Evolutionary conservation across 768 basidiomycete species (phyloP).

Genomic region (Leccinum incarnatum): DNA sequence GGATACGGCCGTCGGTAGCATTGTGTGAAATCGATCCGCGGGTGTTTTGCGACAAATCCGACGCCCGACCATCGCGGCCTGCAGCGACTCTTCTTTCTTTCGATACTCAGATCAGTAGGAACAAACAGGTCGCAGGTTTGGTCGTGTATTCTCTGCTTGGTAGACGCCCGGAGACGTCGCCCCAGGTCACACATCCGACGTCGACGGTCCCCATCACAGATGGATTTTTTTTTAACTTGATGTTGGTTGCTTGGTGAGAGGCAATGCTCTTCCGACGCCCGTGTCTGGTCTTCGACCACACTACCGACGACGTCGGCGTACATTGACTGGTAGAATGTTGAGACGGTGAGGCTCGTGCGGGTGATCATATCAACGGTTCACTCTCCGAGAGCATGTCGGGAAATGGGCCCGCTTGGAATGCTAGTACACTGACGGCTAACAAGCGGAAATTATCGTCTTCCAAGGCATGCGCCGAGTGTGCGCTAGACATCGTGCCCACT

Average conservation of each 20-base stretch:
- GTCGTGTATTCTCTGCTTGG: slow-evolving; percentile 3
- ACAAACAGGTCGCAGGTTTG: background rate
- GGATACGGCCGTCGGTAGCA: background rate
- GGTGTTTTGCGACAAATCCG: background rate
- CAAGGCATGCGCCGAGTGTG: background rate
- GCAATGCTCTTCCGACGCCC: background rate
- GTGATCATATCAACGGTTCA: background rate
- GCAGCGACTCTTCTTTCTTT: background rate
- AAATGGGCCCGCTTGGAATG: slow-evolving; percentile 2
- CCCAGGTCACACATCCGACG: background rate
- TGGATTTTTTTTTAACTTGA: background rate
- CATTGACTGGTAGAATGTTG: background rate
- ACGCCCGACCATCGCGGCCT: slow-evolving; percentile 9
- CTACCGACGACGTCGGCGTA: background rate
- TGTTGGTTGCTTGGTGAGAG: background rate
- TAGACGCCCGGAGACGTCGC: background rate
- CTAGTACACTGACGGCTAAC: background rate
- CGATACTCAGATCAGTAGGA: background rate
- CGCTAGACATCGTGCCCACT: background rate
- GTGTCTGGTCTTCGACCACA: background rate
- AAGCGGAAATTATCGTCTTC: slow-evolving; percentile 9
- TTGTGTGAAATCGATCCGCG: slow-evolving; percentile 10
- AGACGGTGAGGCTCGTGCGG: slow-evolving; percentile 2
- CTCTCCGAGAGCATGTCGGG: background rate
- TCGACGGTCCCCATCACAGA: background rate